Conservation (phyloP, 768 basidiomycete species). For the Mycena epipterygia region DNA sequence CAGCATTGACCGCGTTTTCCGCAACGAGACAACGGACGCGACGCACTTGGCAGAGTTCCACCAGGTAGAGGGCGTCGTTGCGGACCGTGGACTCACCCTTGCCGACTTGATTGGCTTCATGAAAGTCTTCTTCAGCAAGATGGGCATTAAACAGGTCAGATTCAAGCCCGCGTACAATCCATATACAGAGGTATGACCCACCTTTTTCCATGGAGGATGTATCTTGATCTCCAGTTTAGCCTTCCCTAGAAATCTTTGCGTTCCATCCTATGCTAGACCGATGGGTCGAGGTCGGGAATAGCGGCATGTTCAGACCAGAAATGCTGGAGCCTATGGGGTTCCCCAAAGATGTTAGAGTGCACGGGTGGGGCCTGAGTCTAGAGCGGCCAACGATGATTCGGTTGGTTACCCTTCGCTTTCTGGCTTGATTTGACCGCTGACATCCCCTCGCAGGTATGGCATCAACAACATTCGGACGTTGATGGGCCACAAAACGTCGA, state of each 20-base stretch:
- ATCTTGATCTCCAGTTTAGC: conserved; percentile 58
- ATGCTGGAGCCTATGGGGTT: conserved; percentile 99
- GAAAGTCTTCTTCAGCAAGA: conserved; percentile 98
- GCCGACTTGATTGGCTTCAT: conserved; percentile 99
- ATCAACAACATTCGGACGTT: conserved; percentile 97
- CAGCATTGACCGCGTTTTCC: conserved; percentile 98
- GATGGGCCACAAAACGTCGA: conserved; percentile 96
- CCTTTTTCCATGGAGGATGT: neutral
- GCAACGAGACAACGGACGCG: conserved; percentile 98
- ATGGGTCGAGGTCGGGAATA: conserved; percentile 99
- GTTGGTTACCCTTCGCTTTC: conserved; percentile 56
- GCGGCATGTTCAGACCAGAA: conserved; percentile 99
- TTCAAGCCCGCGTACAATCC: conserved; percentile 99
- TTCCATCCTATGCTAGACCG: conserved; percentile 95
- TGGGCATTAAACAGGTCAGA: conserved; percentile 93
- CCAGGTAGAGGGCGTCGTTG: conserved; percentile 99
- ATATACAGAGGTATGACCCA: conserved; percentile 84
- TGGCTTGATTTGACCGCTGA: conserved; percentile 1
- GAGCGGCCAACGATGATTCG: conserved; percentile 99
- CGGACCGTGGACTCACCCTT: conserved; percentile 91
- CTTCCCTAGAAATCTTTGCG: conserved; percentile 97
- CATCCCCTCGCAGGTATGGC: conserved; percentile 77
- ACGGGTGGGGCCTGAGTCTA: conserved; percentile 95
- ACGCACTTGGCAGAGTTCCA: conserved; percentile 99
- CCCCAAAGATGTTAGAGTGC: conserved; percentile 95